Evolutionary conservation across 1,284 basidiomycete genomes (phyloP), one percentile per base, ranked within the genome.

Genomic region (Apiotrichum montevideense): DNA sequence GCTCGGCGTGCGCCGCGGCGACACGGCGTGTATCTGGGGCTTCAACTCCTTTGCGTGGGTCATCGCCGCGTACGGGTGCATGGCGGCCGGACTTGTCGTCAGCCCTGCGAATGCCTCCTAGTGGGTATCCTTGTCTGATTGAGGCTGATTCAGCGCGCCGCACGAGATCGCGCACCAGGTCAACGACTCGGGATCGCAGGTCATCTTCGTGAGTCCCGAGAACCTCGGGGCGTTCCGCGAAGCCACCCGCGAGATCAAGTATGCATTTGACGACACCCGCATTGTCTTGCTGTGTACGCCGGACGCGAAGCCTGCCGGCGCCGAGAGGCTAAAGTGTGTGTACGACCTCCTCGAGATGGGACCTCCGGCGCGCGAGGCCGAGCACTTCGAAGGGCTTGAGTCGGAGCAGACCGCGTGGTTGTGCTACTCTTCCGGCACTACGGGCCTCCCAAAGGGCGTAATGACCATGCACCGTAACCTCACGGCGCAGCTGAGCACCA

Each of bases 381-480:
- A 59, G 47, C 43, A 39, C 33, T 59, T 63, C n/a, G 37, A 54
- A 32, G 57, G 55, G 6, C 10, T 46, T 11, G 44, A 51, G 44
- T 14, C 37, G n/a, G 54, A 55, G 42, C 42, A 55, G 21, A 57
- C 56, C 13, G 55, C 54, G 9, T 58, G 51, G 64, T 71, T 88
- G 37, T 88, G 85, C 63, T 87, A 87, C 67, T 80, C 79, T 21
- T 85, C 83, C 54, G 85, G 85, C 4, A 87, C 85, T 4, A 77
- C 75, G 0, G 75, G 76, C 0, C 52, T 69, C 14, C 69, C 69
- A 15, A 76, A 77, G 62, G 76, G 76, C 33, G 76, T 77, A 14
- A 74, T 76, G 66, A 85, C 85, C 0, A 86, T 83, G 0, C 86
- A 88, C 71, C 79, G 80, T 57, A 88, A 88, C 62, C 71, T 87